Percentiles rank a stretch among this genome's conserved stretches.
Evolutionary conservation across 192 early-diverging fungal genomes (phyloP).

Genomic region (Coemansia reversa): DNA sequence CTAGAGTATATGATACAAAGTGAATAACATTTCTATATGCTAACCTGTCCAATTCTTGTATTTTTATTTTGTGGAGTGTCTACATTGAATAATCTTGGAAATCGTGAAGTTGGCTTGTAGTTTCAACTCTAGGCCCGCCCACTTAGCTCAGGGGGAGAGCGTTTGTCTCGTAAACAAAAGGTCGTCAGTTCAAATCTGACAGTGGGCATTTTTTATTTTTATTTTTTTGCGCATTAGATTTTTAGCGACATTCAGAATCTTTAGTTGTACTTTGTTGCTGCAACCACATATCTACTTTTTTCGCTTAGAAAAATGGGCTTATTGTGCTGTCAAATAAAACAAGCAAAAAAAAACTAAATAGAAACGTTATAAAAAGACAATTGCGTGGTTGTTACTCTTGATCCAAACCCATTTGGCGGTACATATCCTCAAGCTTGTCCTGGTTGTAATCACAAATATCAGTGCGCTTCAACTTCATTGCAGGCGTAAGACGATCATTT

Average conservation of each 20-base stretch:
- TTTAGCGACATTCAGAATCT: no score
- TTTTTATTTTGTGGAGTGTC: neutral
- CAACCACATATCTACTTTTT: no score
- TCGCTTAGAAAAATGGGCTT: neutral
- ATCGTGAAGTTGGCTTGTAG: neutral
- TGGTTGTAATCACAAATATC: conserved; percentile 73
- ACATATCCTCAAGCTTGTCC: conserved; percentile 37
- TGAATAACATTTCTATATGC: no score
- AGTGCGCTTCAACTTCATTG: conserved; percentile 85
- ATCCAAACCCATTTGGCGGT: conserved; percentile 21
- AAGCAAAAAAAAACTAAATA: neutral
- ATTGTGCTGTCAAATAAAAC: neutral
- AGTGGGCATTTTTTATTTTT: conserved; percentile 23
- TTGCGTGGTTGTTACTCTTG: neutral
- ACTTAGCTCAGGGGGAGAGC: conserved; percentile 39
- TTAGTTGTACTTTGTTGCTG: no score
- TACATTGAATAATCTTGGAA: neutral
- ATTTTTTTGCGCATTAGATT: no score
- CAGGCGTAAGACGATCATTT: conserved; percentile 82
- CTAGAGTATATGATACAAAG: no score
- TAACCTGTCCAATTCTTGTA: no score
- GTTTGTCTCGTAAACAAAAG: conserved; percentile 37
- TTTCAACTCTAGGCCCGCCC: neutral
- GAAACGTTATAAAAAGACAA: neutral
- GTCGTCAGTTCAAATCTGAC: conserved; percentile 41